Conservation (phyloP, 345 rosid species). For the Erysimum cheiranthoides region DNA sequence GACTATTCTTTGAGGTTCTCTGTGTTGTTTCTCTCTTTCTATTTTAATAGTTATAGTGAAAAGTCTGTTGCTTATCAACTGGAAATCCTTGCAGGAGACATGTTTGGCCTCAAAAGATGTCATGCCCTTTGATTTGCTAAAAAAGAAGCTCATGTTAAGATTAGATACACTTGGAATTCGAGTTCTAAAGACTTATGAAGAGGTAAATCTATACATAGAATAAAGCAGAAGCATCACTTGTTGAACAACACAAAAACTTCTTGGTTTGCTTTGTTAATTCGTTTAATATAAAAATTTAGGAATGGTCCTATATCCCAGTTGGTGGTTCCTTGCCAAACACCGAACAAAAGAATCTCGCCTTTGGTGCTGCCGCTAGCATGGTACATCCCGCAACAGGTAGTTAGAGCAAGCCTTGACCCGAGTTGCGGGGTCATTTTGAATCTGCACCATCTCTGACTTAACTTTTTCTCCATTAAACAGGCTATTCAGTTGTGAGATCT, state of each 20-base stretch:
- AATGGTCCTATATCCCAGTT: conserved; percentile 98
- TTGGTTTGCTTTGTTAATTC: conserved; percentile 12
- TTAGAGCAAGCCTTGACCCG: conserved; percentile 20
- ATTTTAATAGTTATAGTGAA: background rate
- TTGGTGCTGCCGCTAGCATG: conserved; percentile 99
- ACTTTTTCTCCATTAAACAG: conserved; percentile 51
- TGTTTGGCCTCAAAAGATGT: conserved; percentile 96
- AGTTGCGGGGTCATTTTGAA: conserved; percentile 18
- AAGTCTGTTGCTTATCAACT: conserved; percentile 32
- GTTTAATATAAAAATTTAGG: conserved; percentile 52
- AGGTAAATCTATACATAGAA: conserved; percentile 53
- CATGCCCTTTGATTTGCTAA: conserved; percentile 82
- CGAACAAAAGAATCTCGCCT: conserved; percentile 90
- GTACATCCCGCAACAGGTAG: conserved; percentile 97
- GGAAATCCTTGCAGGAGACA: conserved; percentile 71
- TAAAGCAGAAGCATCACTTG: conserved; percentile 11
- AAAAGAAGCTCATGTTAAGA: conserved; percentile 77
- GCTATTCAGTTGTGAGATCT: conserved; percentile 94
- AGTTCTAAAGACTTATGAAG: conserved; percentile 76
- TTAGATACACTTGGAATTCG: conserved; percentile 76
- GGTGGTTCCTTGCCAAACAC: conserved; percentile 97
- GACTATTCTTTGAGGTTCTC: conserved; percentile 90
- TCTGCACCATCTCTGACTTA: conserved; percentile 8
- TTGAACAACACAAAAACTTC: background rate
- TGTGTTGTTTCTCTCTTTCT: conserved; percentile 6